A percentile compares a stretch with the other conserved stretches of the same genome.
Evolutionary conservation across 768 basidiomycete species (phyloP).

Genomic region (Arthromyces matolae): DNA sequence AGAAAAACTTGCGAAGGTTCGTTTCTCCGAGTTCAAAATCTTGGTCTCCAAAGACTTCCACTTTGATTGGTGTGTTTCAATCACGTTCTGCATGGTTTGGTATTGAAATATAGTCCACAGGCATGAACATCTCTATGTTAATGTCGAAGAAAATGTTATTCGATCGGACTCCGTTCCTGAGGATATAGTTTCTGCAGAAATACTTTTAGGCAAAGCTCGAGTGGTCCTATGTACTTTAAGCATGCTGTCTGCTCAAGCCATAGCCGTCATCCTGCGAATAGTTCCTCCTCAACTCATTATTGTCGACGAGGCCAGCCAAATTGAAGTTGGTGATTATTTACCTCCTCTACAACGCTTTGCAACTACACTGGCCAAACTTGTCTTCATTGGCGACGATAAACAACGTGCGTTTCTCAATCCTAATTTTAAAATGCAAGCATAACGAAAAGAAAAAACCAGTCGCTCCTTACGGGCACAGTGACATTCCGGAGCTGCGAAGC

Average conservation of each 20-base stretch:
- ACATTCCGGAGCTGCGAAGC: slow-evolving; percentile 48
- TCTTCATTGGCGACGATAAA: slow-evolving; percentile 54
- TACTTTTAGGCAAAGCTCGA: slow-evolving; percentile 34
- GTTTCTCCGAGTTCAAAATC: slow-evolving; percentile 50
- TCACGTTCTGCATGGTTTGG: not conserved
- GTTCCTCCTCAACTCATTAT: slow-evolving; percentile 40
- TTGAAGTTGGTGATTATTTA: slow-evolving; percentile 45
- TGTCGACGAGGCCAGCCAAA: slow-evolving; percentile 56
- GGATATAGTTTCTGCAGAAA: slow-evolving; percentile 18
- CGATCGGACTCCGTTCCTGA: slow-evolving; percentile 32
- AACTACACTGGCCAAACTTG: slow-evolving; percentile 35
- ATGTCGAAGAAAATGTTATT: slow-evolving; percentile 46
- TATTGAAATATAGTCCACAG: slow-evolving; percentile 29
- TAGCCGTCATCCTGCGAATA: slow-evolving; percentile 20
- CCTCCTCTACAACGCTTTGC: slow-evolving; percentile 34
- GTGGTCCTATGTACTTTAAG: slow-evolving; percentile 66
- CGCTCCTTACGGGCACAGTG: slow-evolving; percentile 58
- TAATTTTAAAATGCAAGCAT: not conserved
- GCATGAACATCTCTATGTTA: slow-evolving; percentile 69
- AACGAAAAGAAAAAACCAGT: slow-evolving; percentile 34
- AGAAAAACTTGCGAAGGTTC: slow-evolving; percentile 53
- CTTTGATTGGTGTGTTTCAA: slow-evolving; percentile 49
- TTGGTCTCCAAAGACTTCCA: slow-evolving; percentile 66
- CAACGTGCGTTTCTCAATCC: slow-evolving; percentile 36
- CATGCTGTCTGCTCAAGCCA: slow-evolving; percentile 52